Percentiles rank a stretch among this genome's conserved stretches.
Evolutionary conservation across 257 asterid species (phyloP).

Genomic region (Thymus quinquecostatus): DNA sequence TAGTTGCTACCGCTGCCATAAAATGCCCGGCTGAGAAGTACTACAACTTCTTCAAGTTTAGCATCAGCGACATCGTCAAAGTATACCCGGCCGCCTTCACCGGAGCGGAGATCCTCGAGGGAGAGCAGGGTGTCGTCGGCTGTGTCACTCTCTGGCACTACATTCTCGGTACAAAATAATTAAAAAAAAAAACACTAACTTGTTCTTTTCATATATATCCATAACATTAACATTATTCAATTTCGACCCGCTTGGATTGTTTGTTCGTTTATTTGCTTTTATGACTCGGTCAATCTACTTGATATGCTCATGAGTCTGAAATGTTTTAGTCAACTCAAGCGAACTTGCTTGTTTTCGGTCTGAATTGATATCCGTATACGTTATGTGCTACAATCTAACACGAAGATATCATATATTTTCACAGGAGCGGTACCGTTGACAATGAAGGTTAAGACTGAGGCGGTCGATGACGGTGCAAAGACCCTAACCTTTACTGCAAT

Average conservation of each 20-base stretch:
- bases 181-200: too few species aligned
- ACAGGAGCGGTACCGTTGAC: conserved; percentile 25
- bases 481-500: conserved; percentile 6
- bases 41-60: conserved; percentile 30
- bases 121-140: conserved; percentile 40
- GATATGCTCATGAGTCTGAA: too few species aligned
- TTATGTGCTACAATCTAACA: too few species aligned
- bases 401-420: neutral
- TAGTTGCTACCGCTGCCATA: conserved; percentile 22
- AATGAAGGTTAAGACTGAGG: conserved; percentile 25
- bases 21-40: conserved; percentile 35
- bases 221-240: too few species aligned
- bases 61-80: conserved; percentile 26
- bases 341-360: too few species aligned
- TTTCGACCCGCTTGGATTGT: too few species aligned
- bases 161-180: conserved; percentile 23
- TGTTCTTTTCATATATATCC: too few species aligned
- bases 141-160: conserved; percentile 37
- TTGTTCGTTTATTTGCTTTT: too few species aligned
- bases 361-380: too few species aligned
- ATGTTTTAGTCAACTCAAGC: too few species aligned
- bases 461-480: conserved; percentile 31
- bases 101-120: conserved; percentile 33
- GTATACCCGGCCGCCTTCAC: conserved; percentile 35
- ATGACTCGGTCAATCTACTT: too few species aligned